Base-by-base conservation (phyloP, 2,329 filamentous ascomycete species). In the Onygenales sp. region DNA sequence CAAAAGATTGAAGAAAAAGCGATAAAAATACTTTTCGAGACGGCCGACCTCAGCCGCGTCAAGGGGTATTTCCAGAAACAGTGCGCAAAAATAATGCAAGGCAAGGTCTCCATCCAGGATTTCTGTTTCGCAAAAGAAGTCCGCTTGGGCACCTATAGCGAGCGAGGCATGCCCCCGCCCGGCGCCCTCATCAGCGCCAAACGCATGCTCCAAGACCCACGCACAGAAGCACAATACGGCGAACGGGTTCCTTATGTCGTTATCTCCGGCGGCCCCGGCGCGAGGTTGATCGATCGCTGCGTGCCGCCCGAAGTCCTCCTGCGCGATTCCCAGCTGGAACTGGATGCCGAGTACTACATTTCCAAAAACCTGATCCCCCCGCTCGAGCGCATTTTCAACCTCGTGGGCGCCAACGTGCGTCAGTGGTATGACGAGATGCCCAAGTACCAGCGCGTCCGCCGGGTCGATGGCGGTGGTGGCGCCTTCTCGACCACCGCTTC, bases 361-460 rank as follows among this genome's bases (percentile, higher is more conserved):
- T 83, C 81, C 14, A 97, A 96, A 74, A 97, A 96, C 65, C 67
- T 98, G 7, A 94, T 98, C 49, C 93, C 93, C 5, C 93, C 93
- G 0, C 78, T 98, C 0, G 92, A 97, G 69, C 85, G 93, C 32
- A 96, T 98, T 59, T 96, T 98, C 74, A 95, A 93, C 63, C 84
- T 98, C 2, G 87, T 97, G 2, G 93, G 93, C 6, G 93, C 90
- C 34, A 95, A 93, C 65, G 87, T 97, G 0, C 76, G 87, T 14
- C 80, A 82, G 55, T 98, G 93, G 93, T 97, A 90, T 64, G 89
- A 95, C 58, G 90, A 96, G 70, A 94, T 97, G 89, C 92, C 92
- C 45, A 95, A 94, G 77, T 93, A 58, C 17, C 87, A 90, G 64
- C 84, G 86, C 7, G 81, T 92, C 45, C 80, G 85, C 32, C 81